A percentile compares a stretch with the other conserved stretches of the same genome.
These are phyloP conservation scores for Rubia peregrina DNA, from an alignment of 305 asterid genomes.

Conservation along the genomic window DNA sequence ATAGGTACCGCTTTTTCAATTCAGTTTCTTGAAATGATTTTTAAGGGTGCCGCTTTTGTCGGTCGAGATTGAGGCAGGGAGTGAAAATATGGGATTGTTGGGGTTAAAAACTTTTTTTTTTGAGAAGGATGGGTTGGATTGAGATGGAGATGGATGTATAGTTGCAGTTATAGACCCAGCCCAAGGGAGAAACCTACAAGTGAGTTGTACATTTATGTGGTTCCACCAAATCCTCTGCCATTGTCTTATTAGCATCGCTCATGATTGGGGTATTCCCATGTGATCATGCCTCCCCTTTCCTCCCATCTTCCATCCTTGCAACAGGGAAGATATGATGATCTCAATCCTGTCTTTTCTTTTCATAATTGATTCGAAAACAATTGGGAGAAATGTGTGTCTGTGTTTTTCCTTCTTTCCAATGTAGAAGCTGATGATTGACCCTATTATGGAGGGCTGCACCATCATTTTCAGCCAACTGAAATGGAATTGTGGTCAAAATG, in stretches of 20 bases:
- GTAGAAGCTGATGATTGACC: neutral
- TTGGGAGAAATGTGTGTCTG: constrained; percentile 3
- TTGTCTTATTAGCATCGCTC: constrained; percentile 38
- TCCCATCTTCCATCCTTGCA: constrained; percentile 6
- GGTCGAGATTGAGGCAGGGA: neutral
- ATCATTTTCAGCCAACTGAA: neutral
- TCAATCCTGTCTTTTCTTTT: constrained; percentile 8
- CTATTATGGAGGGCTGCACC: neutral
- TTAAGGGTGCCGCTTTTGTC: neutral
- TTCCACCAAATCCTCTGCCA: constrained; percentile 47
- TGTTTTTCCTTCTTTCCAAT: neutral
- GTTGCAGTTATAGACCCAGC: neutral
- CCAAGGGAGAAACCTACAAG: constrained; percentile 24
- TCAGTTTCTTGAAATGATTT: too few relatives aligned
- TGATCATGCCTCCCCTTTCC: constrained; percentile 33
- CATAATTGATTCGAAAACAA: neutral
- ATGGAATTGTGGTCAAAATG: constrained; percentile 3
- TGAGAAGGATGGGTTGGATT: constrained; percentile 13
- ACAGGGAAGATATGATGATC: constrained; percentile 2
- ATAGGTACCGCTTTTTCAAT: too few relatives aligned
- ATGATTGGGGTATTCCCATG: constrained; percentile 40
- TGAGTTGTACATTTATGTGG: constrained; percentile 37
- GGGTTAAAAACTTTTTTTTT: neutral
- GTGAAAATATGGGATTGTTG: neutral
- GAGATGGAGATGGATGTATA: constrained; percentile 15